phyloP scores from a whole-genome alignment of 108 stramenopile species.

The Seminavis robusta region DNA sequence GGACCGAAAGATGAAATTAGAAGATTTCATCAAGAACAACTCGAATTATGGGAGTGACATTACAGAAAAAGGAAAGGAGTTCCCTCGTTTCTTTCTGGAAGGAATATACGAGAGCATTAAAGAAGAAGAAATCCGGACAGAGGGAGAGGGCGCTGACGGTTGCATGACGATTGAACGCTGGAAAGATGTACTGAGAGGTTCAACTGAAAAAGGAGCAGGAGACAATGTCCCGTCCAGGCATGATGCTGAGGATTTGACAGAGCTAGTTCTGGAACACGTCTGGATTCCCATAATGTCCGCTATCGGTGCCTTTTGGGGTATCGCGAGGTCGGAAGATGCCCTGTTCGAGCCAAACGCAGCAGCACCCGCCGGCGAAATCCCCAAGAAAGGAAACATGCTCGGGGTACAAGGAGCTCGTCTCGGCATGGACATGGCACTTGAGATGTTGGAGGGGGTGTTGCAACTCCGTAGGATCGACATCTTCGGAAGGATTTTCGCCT shows the following conservation, averaged over 20 bases:
- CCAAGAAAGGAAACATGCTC: no score
- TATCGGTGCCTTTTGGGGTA: conserved; percentile 75
- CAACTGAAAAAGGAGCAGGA: conserved; percentile 24
- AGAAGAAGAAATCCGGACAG: conserved; percentile 84
- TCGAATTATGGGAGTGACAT: conserved; percentile 91
- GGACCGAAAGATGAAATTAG: conserved; percentile 90
- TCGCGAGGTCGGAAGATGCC: conserved; percentile 1
- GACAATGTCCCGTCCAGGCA: conserved; percentile 7
- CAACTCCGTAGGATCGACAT: conserved; percentile 66
- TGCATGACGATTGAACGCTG: conserved; percentile 87
- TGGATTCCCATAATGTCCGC: conserved; percentile 83
- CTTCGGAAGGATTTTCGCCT: conserved; percentile 67
- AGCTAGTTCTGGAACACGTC: conserved; percentile 73
- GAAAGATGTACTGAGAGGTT: conserved; percentile 77
- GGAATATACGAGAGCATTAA: conserved; percentile 85
- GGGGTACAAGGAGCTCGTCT: conserved; percentile 72
- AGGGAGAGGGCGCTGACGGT: conserved; percentile 87
- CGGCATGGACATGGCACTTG: conserved; percentile 79
- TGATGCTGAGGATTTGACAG: conserved; percentile 65
- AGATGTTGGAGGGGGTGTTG: conserved; percentile 68
- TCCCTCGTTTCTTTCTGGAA: conserved; percentile 85
- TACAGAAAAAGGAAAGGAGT: conserved; percentile 70
- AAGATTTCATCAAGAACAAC: conserved; percentile 91
- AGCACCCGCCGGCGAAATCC: conserved; percentile 20
- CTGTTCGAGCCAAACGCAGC: not conserved